Base-by-base conservation (phyloP, 805 yeast genomes). In the Candida insectorum region DNA sequence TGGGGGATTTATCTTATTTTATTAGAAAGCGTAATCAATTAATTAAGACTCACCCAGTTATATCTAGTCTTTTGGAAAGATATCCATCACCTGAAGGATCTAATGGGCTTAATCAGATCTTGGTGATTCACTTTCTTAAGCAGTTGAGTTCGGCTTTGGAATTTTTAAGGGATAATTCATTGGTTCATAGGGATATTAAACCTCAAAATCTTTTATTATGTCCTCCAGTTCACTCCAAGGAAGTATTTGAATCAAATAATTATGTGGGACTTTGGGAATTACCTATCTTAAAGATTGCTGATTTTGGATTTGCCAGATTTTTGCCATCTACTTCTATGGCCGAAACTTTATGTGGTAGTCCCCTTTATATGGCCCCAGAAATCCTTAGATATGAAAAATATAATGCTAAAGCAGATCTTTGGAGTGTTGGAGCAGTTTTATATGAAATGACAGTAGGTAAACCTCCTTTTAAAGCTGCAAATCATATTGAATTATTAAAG, bases 321-420 rank as follows among this genome's bases (percentile, higher is more conserved):
- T 69, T 93, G 49, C 98, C 98, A 5, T 79, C 85, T 31, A 84
- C 97, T 2, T 81, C 96, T 2, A 71, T 93, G 76, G 97, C 97
- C 1, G 98, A 93, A 55, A 93, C 98, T 2, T 67, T 93, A 45
- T 93, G 98, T 69, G 98, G 98, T 1, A 86, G 96, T 8, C 98
- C 98, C 3, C 71, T 93, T 27, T 93, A 93, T 60, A 93, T 93
- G 98, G 98, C 98, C 0, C 98, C 98, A 0, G 98, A 93, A 61
- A 93, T 93, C 30, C 66, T 93, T 47, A 72, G 95, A 43, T 89
- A 86, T 52, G 97, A 93, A 56, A 93, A 88, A 60, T 93, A 93
- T 62, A 88, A 89, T 47, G 98, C 97, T 4, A 89, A 88, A 56
- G 97, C 97, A 0, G 98, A 93, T 55, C 62, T 93, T 43, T 93